These are phyloP conservation scores for Achlya hypogyna DNA, from an alignment of 352 stramenopile species.

Conservation along the genomic window DNA sequence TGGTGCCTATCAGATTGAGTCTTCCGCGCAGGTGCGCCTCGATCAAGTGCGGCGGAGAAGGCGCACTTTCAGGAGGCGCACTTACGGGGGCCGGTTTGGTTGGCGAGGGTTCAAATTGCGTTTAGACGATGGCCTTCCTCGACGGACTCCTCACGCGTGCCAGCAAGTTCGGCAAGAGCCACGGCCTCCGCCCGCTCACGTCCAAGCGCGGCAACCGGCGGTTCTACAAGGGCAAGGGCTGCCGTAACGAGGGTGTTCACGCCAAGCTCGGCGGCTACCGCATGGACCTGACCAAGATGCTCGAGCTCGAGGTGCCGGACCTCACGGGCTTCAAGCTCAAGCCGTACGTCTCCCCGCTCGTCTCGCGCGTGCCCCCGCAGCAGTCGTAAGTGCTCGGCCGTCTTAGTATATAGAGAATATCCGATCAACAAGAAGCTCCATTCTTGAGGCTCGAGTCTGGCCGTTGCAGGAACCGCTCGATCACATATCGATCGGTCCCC, in stretches of 20 bases:
- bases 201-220: conserved; percentile 91
- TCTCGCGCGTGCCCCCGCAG: conserved; percentile 13
- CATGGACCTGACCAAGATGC: conserved; percentile 84
- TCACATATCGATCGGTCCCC: too few species aligned
- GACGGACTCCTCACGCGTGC: conserved; percentile 66
- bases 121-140: conserved; percentile 53
- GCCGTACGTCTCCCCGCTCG: conserved; percentile 72
- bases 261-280: conserved; percentile 89
- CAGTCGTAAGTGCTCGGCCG: not conserved
- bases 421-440: too few species aligned
- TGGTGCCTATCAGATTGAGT: not conserved
- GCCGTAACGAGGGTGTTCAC: conserved; percentile 87
- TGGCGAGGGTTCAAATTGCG: not conserved
- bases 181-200: conserved; percentile 82
- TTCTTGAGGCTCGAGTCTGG: too few species aligned
- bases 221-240: conserved; percentile 95
- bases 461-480: too few species aligned
- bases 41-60: too few species aligned
- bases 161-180: conserved; percentile 79
- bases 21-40: too few species aligned
- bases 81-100: not conserved
- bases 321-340: conserved; percentile 90
- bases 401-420: not conserved
- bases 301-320: conserved; percentile 90
- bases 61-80: not conserved